phyloP scores from a whole-genome alignment of 2,329 filamentous ascomycete genomes.

The Cercospora zeae-maydis region DNA sequence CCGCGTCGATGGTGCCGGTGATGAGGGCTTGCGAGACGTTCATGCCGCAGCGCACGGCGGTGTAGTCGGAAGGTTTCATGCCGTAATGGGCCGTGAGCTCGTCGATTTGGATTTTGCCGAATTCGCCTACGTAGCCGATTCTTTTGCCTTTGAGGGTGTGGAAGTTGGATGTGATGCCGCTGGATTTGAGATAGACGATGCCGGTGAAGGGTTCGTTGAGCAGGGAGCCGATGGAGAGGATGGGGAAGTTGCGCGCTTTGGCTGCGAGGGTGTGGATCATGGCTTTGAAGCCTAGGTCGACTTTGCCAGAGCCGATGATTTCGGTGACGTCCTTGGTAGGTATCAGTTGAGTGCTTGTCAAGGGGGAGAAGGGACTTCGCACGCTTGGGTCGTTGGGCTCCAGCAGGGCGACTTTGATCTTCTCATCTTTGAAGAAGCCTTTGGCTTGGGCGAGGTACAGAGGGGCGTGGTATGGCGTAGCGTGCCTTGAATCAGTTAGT shows the following conservation, averaged over 20 bases:
- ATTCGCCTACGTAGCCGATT: conserved; percentile 77
- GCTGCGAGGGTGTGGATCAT: conserved; percentile 82
- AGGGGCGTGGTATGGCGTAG: conserved; percentile 75
- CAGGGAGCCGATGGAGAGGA: conserved; percentile 68
- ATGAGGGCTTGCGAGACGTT: conserved; percentile 76
- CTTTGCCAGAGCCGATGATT: conserved; percentile 72
- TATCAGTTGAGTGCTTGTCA: conserved; percentile 1
- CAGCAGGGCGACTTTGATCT: conserved; percentile 71
- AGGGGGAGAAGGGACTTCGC: conserved; percentile 29
- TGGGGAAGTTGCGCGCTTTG: conserved; percentile 70
- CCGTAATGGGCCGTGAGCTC: conserved; percentile 75
- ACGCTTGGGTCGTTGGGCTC: conserved; percentile 75
- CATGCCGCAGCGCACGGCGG: conserved; percentile 74
- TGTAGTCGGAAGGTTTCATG: conserved; percentile 70
- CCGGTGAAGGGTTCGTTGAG: conserved; percentile 79
- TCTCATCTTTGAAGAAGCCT: conserved; percentile 71
- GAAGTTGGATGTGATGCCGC: conserved; percentile 72
- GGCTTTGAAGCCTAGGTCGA: conserved; percentile 76
- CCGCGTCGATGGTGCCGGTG: conserved; percentile 67
- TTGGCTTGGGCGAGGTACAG: conserved; percentile 73
- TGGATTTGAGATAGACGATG: conserved; percentile 70
- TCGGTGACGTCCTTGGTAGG: conserved; percentile 65
- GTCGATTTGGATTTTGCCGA: conserved; percentile 68
- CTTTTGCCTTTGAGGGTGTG: conserved; percentile 69
- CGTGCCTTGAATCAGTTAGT: conserved; percentile 56